phyloP scores from a whole-genome alignment of 352 stramenopile species.

The Pilasporangium apinafurcum region DNA sequence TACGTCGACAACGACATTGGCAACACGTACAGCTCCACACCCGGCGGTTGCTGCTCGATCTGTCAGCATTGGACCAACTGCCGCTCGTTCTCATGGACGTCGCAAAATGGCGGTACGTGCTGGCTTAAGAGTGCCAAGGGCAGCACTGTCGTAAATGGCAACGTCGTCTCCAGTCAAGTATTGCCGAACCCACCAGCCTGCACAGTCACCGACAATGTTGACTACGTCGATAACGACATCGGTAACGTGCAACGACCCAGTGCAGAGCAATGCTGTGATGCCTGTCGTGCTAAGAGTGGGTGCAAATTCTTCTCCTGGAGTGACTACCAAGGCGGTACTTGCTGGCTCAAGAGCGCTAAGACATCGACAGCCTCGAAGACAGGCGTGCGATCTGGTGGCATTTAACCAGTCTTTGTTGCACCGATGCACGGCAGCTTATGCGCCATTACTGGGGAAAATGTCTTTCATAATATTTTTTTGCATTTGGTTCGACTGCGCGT shows the following conservation, averaged over 20 bases:
- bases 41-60: slow-evolving; percentile 13
- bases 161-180: too few species aligned
- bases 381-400: too few species aligned
- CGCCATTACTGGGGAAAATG: too few species aligned
- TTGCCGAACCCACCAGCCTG: too few species aligned
- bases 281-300: neutral
- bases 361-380: too few species aligned
- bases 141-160: neutral
- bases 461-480: too few species aligned
- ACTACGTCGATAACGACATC: neutral
- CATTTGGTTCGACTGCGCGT: too few species aligned
- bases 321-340: slow-evolving; percentile 2
- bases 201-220: too few species aligned
- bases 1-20: slow-evolving; percentile 25
- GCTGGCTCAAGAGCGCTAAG: slow-evolving; percentile 3
- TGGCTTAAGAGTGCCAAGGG: slow-evolving; percentile 49
- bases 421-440: too few species aligned
- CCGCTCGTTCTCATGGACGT: slow-evolving; percentile 49
- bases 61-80: too few species aligned
- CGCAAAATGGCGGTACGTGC: slow-evolving; percentile 37
- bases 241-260: neutral
- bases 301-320: slow-evolving; percentile 5
- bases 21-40: slow-evolving; percentile 13
- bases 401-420: too few species aligned
- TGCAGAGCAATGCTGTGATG: slow-evolving; percentile 1